Evolutionary conservation across 768 basidiomycete genomes (phyloP), one percentile per base, ranked within the genome.

Genomic region (Leccinum rimulosum): DNA sequence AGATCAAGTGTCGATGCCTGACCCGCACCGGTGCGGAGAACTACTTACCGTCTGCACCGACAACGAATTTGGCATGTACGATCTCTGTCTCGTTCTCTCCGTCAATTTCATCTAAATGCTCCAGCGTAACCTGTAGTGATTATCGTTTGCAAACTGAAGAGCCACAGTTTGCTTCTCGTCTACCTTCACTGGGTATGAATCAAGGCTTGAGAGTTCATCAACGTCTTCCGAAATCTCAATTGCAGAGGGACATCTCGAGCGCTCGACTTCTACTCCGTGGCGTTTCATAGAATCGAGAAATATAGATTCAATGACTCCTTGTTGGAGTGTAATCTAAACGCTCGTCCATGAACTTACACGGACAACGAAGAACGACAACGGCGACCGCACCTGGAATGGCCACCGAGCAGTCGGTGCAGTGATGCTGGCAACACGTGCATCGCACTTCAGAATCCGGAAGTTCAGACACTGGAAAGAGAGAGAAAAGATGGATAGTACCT

Each of bases 371-470:
- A 12, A 19, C 9, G 43, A 17, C 17, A 31, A 50, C 5, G 17
- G 36, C 30, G n/a, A 48, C 28, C 61, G 55, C 59, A 85, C 89
- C 76, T 88, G 87, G 60, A 88, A 91, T 11, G 87, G 88, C 71
- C 81, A 91, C 19, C 88, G 80, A 2, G 88, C 87, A 25, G 80
- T 80, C 3, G 82, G 76, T 1, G 85, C 83, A 6, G 80, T 82
- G 27, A 90, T 79, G 66, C 88, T 85, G 15, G 85, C 76, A 1
- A 80, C 81, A 15, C 86, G 82, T 48, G 85, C 82, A 8, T 84
- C 84, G 17, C 86, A 77, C 87, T 90, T 64, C 0, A 30, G 36
- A 27, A 56, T 31, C 22, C 58, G 22, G 38, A 8, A 17, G 7
- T 28, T 58, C 27, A 63, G 53, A 49, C 19, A 45, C 30, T 14